phyloP scores from a whole-genome alignment of 768 basidiomycete species.

The Pleurotus pulmonarius region DNA sequence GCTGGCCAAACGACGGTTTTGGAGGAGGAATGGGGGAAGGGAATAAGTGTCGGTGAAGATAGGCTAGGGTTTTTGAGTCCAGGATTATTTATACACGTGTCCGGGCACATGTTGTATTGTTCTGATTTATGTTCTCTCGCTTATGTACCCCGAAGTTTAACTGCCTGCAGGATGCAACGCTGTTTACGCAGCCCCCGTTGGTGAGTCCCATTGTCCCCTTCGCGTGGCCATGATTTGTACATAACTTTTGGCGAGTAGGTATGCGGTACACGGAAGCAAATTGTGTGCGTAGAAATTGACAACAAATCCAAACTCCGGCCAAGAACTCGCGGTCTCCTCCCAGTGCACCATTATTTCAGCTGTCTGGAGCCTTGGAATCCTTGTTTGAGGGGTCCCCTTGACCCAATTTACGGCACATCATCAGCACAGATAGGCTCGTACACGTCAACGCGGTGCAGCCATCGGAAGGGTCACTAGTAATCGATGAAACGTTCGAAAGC shows the following conservation, averaged over 20 bases:
- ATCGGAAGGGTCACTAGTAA: neutral
- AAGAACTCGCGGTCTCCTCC: neutral
- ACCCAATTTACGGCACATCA: constrained; percentile 6
- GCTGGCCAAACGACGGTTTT: constrained; percentile 24
- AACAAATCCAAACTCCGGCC: neutral
- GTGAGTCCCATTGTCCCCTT: constrained; percentile 4
- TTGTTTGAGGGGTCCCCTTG: neutral
- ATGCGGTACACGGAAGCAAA: constrained; percentile 1
- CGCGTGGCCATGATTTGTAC: neutral
- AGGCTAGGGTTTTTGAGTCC: constrained; percentile 26
- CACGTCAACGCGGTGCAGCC: constrained; percentile 5
- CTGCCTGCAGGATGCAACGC: constrained; percentile 9
- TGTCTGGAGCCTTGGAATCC: neutral
- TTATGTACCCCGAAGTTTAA: constrained; percentile 12
- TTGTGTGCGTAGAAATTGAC: neutral
- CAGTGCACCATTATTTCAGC: neutral
- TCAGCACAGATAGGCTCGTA: neutral
- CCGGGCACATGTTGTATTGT: constrained; percentile 20
- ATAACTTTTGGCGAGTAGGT: no score
- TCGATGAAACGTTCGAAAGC: neutral
- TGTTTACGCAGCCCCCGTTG: constrained; percentile 1
- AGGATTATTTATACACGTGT: constrained; percentile 27
- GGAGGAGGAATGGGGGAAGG: constrained; percentile 21
- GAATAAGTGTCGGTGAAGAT: constrained; percentile 32
- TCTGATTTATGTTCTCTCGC: constrained; percentile 11